Conservation (phyloP, 2,329 filamentous ascomycete genomes). For the Colletotrichum camelliae region DNA sequence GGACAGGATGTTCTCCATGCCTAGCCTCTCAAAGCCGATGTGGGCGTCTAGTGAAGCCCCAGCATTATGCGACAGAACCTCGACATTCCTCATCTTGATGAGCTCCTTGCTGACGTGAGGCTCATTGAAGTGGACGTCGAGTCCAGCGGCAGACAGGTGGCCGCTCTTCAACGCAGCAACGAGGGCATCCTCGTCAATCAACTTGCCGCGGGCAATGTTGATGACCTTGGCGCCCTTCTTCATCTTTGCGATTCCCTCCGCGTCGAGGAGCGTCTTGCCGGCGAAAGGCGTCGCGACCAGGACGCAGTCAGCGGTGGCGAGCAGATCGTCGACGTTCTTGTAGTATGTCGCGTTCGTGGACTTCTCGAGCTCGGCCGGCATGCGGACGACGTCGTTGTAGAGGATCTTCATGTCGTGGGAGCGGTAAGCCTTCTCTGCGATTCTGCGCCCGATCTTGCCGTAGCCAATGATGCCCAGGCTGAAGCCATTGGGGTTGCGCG, state of each 20-base stretch:
- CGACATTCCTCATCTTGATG: conserved; percentile 15
- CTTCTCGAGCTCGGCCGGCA: conserved; percentile 41
- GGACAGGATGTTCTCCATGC: conserved; percentile 15
- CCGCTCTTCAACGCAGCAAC: conserved; percentile 69
- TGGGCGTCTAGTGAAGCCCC: conserved; percentile 15
- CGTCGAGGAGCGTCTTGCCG: conserved; percentile 70
- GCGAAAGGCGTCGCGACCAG: conserved; percentile 71
- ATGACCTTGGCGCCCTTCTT: conserved; percentile 72
- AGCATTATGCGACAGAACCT: conserved; percentile 16
- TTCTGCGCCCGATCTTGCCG: conserved; percentile 62
- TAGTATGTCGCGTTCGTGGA: conserved; percentile 42
- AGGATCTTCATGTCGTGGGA: conserved; percentile 63
- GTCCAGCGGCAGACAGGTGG: conserved; percentile 66
- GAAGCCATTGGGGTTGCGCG: conserved; percentile 18
- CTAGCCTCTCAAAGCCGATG: conserved; percentile 16
- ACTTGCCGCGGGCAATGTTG: conserved; percentile 75
- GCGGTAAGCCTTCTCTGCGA: conserved; percentile 47
- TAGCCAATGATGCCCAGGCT: conserved; percentile 61
- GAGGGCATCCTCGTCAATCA: conserved; percentile 74
- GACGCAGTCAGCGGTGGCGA: conserved; percentile 57
- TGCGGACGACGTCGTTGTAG: conserved; percentile 58
- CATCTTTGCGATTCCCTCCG: conserved; percentile 69
- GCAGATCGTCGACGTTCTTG: conserved; percentile 13
- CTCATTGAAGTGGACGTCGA: conserved; percentile 77
- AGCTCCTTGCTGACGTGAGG: conserved; percentile 40